Percentiles rank a stretch among this genome's conserved stretches.
Evolutionary conservation across 805 yeast species (phyloP).

Genomic region (Nakazawaea peltata): DNA sequence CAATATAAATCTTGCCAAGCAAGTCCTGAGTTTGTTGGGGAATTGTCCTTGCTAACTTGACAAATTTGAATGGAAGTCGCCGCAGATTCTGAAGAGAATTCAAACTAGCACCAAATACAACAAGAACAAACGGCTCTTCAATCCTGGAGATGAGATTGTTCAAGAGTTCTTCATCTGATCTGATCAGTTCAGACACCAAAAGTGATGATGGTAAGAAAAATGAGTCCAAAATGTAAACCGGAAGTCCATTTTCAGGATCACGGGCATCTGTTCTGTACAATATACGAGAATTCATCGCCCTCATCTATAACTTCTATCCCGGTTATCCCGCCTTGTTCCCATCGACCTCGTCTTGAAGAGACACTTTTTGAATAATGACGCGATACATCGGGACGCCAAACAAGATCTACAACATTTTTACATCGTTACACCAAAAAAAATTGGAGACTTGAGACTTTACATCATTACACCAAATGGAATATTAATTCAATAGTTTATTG

Average conservation of each 20-base stretch:
- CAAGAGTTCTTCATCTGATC: slow-evolving; percentile 6
- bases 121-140: slow-evolving; percentile 4
- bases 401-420: too few relatives aligned
- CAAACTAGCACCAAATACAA: slow-evolving; percentile 49
- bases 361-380: too few relatives aligned
- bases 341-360: too few relatives aligned
- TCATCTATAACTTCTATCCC: too few relatives aligned
- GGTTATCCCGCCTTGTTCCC: too few relatives aligned
- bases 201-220: slow-evolving; percentile 65
- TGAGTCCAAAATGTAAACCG: slow-evolving; percentile 78
- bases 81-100: slow-evolving; percentile 27
- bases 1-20: slow-evolving; percentile 60
- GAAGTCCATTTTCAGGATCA: slow-evolving; percentile 63
- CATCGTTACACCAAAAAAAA: too few relatives aligned
- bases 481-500: too few relatives aligned
- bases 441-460: too few relatives aligned
- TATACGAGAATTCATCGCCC: slow-evolving; percentile 19
- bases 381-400: too few relatives aligned
- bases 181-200: slow-evolving; percentile 8
- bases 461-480: too few relatives aligned
- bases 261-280: slow-evolving; percentile 51
- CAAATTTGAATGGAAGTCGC: slow-evolving; percentile 21
- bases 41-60: slow-evolving; percentile 43
- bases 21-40: slow-evolving; percentile 47
- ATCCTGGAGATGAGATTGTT: slow-evolving; percentile 1